Evolutionary conservation across 2,329 filamentous ascomycete species (phyloP).

Genomic region (Alternaria alternata): DNA sequence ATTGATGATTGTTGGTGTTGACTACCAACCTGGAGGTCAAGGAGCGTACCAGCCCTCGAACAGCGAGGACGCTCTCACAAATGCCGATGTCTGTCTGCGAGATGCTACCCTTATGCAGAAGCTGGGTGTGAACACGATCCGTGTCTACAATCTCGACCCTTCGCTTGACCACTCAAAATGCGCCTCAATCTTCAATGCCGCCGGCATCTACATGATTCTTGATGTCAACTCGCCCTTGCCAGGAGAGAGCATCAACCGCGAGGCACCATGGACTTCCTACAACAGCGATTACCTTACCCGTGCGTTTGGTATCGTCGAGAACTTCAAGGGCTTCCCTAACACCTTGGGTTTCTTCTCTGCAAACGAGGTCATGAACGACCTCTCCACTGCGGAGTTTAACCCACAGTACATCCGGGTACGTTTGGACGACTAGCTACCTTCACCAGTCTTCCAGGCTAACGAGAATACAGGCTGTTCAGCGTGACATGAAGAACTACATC

Average conservation of each 20-base stretch:
- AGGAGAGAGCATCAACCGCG: conserved; percentile 65
- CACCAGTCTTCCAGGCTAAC: background rate
- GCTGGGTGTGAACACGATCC: conserved; percentile 69
- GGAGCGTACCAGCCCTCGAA: conserved; percentile 62
- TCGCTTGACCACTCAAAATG: conserved; percentile 68
- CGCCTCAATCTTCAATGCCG: conserved; percentile 70
- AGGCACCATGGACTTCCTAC: conserved; percentile 64
- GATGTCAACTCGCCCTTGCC: conserved; percentile 70
- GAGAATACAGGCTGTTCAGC: conserved; percentile 62
- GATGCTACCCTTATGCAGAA: conserved; percentile 71
- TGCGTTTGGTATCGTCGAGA: conserved; percentile 70
- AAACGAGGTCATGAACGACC: conserved; percentile 73
- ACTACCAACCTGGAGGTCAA: conserved; percentile 68
- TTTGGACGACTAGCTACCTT: background rate
- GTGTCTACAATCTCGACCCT: conserved; percentile 70
- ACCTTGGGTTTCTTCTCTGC: conserved; percentile 72
- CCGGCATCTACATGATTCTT: conserved; percentile 71
- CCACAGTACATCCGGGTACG: conserved; percentile 66
- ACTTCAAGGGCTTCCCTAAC: conserved; percentile 72
- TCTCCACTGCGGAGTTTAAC: conserved; percentile 59
- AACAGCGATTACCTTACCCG: conserved; percentile 63
- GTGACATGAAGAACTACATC: conserved; percentile 75
- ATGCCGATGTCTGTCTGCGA: conserved; percentile 65
- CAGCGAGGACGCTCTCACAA: conserved; percentile 63
- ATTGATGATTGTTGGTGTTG: conserved; percentile 69